Evolutionary conservation across 2,329 filamentous ascomycete genomes (phyloP).

Genomic region (Clarireedia homoeocarpa): DNA sequence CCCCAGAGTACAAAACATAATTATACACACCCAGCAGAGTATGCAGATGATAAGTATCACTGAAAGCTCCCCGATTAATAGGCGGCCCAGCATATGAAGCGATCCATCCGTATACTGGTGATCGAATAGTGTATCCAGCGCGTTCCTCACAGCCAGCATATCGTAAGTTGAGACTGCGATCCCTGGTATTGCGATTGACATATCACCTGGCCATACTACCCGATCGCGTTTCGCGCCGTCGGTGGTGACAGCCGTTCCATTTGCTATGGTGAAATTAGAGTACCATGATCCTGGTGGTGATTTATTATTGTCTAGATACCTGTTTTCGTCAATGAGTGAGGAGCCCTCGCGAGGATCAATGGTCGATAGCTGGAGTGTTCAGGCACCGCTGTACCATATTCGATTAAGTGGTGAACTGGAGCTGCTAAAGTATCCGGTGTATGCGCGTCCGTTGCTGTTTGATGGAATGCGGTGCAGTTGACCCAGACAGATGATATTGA

Average conservation of each 20-base stretch:
- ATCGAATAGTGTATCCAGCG: constrained; percentile 36
- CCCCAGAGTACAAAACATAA: constrained; percentile 50
- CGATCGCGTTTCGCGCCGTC: constrained; percentile 54
- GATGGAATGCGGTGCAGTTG: constrained; percentile 35
- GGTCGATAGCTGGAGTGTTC: constrained; percentile 32
- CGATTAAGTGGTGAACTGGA: constrained; percentile 43
- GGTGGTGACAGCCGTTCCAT: constrained; percentile 25
- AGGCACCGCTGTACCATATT: constrained; percentile 44
- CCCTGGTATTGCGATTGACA: constrained; percentile 47
- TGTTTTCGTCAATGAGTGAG: background rate
- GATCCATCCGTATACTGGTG: constrained; percentile 32
- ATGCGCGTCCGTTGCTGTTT: constrained; percentile 42
- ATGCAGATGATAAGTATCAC: constrained; percentile 52
- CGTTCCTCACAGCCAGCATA: constrained; percentile 39
- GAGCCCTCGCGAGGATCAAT: constrained; percentile 7
- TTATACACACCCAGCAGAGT: constrained; percentile 51
- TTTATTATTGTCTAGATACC: background rate
- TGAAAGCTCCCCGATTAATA: constrained; percentile 37
- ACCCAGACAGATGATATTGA: constrained; percentile 32
- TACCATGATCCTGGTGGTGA: background rate
- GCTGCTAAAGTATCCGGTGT: constrained; percentile 45
- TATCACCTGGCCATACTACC: constrained; percentile 55
- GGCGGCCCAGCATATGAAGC: constrained; percentile 43
- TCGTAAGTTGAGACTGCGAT: constrained; percentile 49
- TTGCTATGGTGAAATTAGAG: constrained; percentile 12